Evolutionary conservation across 495 filamentous ascomycete genomes (phyloP).

Genomic region (Penicillium samsonianum): DNA sequence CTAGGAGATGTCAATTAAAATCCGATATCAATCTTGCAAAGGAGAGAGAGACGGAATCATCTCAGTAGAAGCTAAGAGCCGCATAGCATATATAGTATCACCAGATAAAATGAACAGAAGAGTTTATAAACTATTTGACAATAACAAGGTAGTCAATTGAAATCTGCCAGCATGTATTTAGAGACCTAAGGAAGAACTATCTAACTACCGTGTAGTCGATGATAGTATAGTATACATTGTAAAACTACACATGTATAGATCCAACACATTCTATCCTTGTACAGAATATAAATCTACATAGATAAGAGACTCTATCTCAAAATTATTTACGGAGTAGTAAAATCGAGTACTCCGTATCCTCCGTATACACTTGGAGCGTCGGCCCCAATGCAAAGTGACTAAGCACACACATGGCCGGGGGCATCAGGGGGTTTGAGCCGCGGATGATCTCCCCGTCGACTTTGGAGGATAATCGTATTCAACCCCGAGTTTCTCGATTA

Average conservation of each 20-base stretch:
- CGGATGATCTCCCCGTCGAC: slow-evolving; percentile 11
- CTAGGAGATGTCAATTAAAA: not conserved
- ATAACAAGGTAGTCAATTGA: not conserved
- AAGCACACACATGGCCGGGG: slow-evolving; percentile 7
- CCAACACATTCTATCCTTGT: not conserved
- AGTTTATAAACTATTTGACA: not conserved
- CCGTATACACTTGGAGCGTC: not conserved
- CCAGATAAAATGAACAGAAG: not conserved
- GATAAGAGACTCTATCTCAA: not conserved
- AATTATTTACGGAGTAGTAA: not conserved
- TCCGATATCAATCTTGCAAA: not conserved
- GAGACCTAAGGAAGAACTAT: too few relatives aligned
- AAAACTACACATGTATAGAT: not conserved
- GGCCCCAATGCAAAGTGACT: slow-evolving; percentile 5
- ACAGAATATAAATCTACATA: not conserved
- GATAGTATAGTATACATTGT: not conserved
- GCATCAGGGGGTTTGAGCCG: slow-evolving; percentile 11
- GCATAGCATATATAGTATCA: not conserved
- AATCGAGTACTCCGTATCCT: not conserved
- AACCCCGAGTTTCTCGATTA: not conserved
- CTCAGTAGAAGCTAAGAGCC: not conserved
- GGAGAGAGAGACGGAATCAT: not conserved
- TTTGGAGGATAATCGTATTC: not conserved
- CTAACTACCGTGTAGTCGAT: too few relatives aligned
- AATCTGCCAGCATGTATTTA: too few relatives aligned